These are phyloP conservation scores for Fraxinus paxiana DNA, from an alignment of 305 asterid genomes.

Conservation along the genomic window DNA sequence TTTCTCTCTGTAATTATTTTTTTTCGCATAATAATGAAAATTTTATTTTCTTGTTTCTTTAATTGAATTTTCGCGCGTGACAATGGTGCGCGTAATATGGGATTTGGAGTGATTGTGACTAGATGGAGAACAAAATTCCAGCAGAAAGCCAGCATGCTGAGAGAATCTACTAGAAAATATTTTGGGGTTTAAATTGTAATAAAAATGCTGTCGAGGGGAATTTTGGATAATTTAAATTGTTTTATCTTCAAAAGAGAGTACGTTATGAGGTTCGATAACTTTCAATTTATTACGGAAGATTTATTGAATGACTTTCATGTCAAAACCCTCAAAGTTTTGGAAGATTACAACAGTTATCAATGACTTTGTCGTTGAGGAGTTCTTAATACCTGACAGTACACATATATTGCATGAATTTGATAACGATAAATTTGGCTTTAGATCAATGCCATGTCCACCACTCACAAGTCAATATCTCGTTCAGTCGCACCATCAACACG, in stretches of 20 bases:
- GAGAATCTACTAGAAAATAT: slow-evolving; percentile 21
- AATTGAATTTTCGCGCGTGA: slow-evolving; percentile 5
- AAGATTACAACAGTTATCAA: neutral
- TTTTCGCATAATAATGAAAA: neutral
- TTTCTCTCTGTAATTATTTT: neutral
- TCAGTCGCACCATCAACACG: neutral
- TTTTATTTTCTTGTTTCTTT: neutral
- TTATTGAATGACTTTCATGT: neutral
- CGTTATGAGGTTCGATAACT: neutral
- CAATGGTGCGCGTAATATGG: neutral
- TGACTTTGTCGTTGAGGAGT: neutral
- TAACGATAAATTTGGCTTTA: neutral
- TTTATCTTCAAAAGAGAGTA: neutral
- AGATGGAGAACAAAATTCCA: neutral
- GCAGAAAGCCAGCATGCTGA: slow-evolving; percentile 16
- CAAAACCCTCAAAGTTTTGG: neutral
- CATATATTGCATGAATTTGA: neutral
- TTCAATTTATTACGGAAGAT: neutral
- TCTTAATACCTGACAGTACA: neutral
- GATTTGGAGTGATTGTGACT: neutral
- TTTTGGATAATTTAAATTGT: neutral
- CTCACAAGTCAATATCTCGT: neutral
- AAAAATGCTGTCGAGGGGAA: neutral
- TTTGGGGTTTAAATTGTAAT: neutral
- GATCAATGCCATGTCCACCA: neutral